Percentiles rank a stretch among this genome's conserved stretches.
phyloP scores from a whole-genome alignment of 208 protist species.

The Acanthamoeba castellanii region DNA sequence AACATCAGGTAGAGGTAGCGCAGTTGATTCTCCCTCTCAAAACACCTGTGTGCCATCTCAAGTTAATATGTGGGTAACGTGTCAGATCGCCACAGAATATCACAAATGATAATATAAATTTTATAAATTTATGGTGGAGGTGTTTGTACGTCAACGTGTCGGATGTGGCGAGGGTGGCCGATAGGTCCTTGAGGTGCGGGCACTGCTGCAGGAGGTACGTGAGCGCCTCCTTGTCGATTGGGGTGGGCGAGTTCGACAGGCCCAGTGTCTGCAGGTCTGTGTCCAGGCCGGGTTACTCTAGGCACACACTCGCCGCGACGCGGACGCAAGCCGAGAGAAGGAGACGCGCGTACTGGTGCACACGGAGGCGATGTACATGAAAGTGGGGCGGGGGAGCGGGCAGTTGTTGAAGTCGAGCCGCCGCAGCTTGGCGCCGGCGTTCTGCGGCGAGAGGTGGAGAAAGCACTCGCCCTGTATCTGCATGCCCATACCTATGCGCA shows the following conservation, averaged over 20 bases:
- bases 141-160: not conserved
- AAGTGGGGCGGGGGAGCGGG: not conserved
- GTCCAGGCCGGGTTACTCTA: no score
- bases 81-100: not conserved
- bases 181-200: not conserved
- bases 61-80: not conserved
- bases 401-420: slow-evolving; percentile 5
- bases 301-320: not conserved
- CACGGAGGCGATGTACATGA: not conserved
- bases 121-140: no score
- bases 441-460: not conserved
- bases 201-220: not conserved
- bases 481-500: not conserved
- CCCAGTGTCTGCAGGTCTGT: not conserved
- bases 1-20: not conserved
- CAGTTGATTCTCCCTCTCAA: not conserved
- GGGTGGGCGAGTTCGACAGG: not conserved
- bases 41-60: not conserved
- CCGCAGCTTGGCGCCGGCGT: not conserved
- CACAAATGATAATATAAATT: no score
- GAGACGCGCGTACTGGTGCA: not conserved
- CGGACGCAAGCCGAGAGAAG: not conserved
- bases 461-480: slow-evolving; percentile 32
- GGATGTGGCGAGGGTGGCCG: not conserved
- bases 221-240: not conserved